These are phyloP conservation scores for Mentha longifolia DNA, from an alignment of 257 asterid genomes.

Conservation along the genomic window DNA sequence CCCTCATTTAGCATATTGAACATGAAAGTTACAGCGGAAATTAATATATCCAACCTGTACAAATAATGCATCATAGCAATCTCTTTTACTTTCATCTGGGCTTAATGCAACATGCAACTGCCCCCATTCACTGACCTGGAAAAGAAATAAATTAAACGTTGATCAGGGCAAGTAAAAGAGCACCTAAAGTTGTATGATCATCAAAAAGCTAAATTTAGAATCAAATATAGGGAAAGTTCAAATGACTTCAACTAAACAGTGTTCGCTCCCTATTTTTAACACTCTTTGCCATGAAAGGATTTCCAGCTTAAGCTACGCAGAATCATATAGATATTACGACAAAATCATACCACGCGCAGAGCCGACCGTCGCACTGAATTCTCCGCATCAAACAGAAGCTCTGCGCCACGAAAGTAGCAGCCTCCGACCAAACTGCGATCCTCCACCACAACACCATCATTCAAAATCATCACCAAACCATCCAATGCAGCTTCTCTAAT, in stretches of 20 bases:
- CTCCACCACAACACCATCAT: conserved; percentile 50
- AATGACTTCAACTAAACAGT: not conserved
- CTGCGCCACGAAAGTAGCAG: conserved; percentile 77
- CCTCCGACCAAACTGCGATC: conserved; percentile 59
- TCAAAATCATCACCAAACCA: conserved; percentile 52
- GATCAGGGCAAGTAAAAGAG: conserved; percentile 1
- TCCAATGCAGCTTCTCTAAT: conserved; percentile 75
- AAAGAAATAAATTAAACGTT: conserved; percentile 25
- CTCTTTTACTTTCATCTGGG: conserved; percentile 45
- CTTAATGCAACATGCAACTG: conserved; percentile 57
- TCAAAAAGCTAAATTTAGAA: too few species aligned
- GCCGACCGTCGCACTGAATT: conserved; percentile 76
- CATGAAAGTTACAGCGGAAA: conserved; percentile 9
- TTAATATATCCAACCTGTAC: conserved; percentile 64
- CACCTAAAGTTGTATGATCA: not conserved
- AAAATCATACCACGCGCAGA: conserved; percentile 67
- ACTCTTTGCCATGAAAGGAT: not conserved
- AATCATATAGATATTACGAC: not conserved
- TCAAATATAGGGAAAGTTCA: not conserved
- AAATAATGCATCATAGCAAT: conserved; percentile 80
- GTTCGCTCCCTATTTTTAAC: not conserved
- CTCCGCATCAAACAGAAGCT: conserved; percentile 78
- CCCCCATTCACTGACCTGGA: conserved; percentile 85
- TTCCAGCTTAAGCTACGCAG: not conserved
- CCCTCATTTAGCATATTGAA: conserved; percentile 17